These are phyloP conservation scores for Mycena floridula DNA, from an alignment of 768 basidiomycete genomes.

Conservation along the genomic window DNA sequence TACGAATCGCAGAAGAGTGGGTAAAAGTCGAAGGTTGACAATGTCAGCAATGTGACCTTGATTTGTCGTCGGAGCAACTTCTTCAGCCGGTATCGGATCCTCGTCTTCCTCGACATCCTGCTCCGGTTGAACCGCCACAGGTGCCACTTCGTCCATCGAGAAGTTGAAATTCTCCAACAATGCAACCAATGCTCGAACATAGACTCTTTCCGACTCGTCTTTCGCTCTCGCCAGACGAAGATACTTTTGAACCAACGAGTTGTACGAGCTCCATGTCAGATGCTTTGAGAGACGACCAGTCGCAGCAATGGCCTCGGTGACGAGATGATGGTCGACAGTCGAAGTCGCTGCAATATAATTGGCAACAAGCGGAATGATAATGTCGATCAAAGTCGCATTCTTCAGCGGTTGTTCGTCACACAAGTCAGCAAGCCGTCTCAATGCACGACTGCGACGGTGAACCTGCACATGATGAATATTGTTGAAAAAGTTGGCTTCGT, in stretches of 20 bases:
- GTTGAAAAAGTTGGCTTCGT: slow-evolving; percentile 95
- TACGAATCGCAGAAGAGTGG: slow-evolving; percentile 71
- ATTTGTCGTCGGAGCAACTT: slow-evolving; percentile 9
- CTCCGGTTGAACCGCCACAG: slow-evolving; percentile 20
- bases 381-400: slow-evolving; percentile 66
- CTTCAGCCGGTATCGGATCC: slow-evolving; percentile 4
- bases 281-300: slow-evolving; percentile 73
- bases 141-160: slow-evolving; percentile 53
- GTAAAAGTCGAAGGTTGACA: slow-evolving; percentile 72
- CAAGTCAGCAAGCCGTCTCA: slow-evolving; percentile 77
- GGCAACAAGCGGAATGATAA: slow-evolving; percentile 83
- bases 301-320: slow-evolving; percentile 82
- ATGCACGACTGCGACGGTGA: slow-evolving; percentile 82
- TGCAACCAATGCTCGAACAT: slow-evolving; percentile 78
- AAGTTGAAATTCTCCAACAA: slow-evolving; percentile 92
- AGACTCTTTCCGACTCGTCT: slow-evolving; percentile 68
- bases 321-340: slow-evolving; percentile 75
- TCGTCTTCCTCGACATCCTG: slow-evolving; percentile 13
- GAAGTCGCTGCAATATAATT: slow-evolving; percentile 66
- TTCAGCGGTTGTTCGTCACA: slow-evolving; percentile 60
- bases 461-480: slow-evolving; percentile 93
- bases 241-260: slow-evolving; percentile 74
- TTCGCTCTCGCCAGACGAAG: slow-evolving; percentile 63
- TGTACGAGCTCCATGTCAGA: slow-evolving; percentile 82
- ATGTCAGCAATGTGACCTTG: slow-evolving; percentile 59